Evolutionary conservation across 1,284 basidiomycete genomes (phyloP), one percentile per base, ranked within the genome.

Genomic region (Singerocomus rubriflavus): DNA sequence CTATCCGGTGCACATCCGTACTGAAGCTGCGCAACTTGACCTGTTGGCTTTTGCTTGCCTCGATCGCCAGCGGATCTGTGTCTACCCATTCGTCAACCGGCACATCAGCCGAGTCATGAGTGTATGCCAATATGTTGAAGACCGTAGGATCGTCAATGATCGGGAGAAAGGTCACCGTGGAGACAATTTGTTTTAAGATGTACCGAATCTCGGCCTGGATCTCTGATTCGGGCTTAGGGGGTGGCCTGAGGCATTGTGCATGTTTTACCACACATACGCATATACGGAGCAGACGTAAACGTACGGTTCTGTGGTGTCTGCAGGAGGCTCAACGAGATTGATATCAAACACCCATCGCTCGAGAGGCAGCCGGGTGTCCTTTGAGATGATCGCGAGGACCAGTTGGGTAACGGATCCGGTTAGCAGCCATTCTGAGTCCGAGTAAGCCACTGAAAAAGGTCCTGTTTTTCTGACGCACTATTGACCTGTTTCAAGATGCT

Each of bases 311-410:
- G 69, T 61, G 25, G 71, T 61, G 45, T 79, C 77, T 8, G 74
- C 59, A 8, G 80, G 73, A 38, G 78, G 77, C 51, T 85, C 81
- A 31, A 87, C 77, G 39, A 95, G 80, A 63, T 94, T 88, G 62
- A 99, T 81, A 71, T 98, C 94, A 70, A 99, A 99, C 49, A 98
- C 94, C 97, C 97, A 99, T 56, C 97, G 80, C 70, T 99, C 97
- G 44, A 98, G 79, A 1, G 95, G 91, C 53, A 88, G 85, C 41
- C 91, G 81, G 14, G 91, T 88, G 64, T 99, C 96, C 65, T 95
- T 93, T 27, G 93, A 91, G 56, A 99, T 92, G 70, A 99, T 97
- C 11, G 92, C 96, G 14, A 98, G 82, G 1, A 99, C 96, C 2
- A 99, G 80, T 55, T 98, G 89, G 2, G 89, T 93, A 30, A 98